Conservation (phyloP, 768 basidiomycete species). For the Leccinum rimulosum region DNA sequence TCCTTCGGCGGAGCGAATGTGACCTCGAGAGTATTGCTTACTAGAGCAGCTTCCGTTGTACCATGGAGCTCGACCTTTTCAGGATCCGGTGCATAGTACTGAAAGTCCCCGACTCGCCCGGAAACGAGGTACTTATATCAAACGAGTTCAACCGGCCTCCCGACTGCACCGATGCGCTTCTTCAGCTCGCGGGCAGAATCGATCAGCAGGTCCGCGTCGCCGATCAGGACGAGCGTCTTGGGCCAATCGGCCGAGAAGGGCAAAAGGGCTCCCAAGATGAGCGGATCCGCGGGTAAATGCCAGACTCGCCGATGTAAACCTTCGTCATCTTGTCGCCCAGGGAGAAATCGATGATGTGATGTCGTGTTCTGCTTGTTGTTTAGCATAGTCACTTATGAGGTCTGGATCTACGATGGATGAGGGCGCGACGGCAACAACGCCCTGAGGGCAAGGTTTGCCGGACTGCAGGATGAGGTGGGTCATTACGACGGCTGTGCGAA, state of each 20-base stretch:
- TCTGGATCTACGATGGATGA: neutral
- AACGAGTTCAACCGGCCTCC: slow-evolving; percentile 17
- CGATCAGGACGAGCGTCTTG: no score
- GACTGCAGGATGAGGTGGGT: slow-evolving; percentile 48
- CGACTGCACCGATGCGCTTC: slow-evolving; percentile 1
- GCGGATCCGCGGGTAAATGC: no score
- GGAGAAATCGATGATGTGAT: neutral
- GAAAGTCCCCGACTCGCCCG: no score
- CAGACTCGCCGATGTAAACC: slow-evolving; percentile 11
- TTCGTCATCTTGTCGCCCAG: neutral
- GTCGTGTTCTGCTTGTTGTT: slow-evolving; percentile 2
- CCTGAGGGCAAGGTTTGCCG: slow-evolving; percentile 44
- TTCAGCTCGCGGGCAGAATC: slow-evolving; percentile 13
- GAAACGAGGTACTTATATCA: no score
- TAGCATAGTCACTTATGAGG: neutral
- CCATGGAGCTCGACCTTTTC: no score
- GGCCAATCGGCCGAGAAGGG: no score
- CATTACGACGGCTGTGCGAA: slow-evolving; percentile 19
- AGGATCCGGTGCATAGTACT: no score
- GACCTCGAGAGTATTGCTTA: no score
- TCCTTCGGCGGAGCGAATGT: no score
- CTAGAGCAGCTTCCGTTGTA: no score
- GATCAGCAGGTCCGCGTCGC: slow-evolving; percentile 12
- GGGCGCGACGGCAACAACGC: slow-evolving; percentile 59
- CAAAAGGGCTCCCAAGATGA: no score